Percentiles rank a stretch among this genome's conserved stretches.
These are phyloP conservation scores for Globisporangium polare DNA, from an alignment of 352 stramenopile species.

Conservation along the genomic window DNA sequence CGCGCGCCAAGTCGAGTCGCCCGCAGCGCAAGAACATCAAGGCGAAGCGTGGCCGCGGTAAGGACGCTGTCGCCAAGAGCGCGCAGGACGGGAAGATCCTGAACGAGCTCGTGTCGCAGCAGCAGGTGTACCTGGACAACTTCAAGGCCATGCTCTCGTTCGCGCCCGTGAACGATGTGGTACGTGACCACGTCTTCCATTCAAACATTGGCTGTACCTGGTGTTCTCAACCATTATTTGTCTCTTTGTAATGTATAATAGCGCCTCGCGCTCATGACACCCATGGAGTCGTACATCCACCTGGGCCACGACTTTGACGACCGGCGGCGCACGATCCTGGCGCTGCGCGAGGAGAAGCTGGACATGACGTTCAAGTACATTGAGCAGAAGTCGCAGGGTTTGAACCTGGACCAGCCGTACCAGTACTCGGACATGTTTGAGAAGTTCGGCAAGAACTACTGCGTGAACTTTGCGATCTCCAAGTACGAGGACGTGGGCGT, in stretches of 20 bases:
- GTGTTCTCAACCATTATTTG: background rate
- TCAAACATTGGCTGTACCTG: background rate
- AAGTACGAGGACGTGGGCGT: conserved; percentile 68
- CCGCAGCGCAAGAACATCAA: conserved; percentile 43
- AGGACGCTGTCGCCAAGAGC: conserved; percentile 37
- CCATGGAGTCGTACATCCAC: conserved; percentile 75
- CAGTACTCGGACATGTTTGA: conserved; percentile 79
- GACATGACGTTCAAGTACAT: conserved; percentile 81
- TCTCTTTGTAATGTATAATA: conserved; percentile 10
- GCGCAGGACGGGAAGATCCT: conserved; percentile 48
- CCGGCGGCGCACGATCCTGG: conserved; percentile 50
- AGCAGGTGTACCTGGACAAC: conserved; percentile 73
- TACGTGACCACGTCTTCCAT: conserved; percentile 11
- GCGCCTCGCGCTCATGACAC: conserved; percentile 76
- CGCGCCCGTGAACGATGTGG: conserved; percentile 68
- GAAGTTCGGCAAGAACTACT: conserved; percentile 81
- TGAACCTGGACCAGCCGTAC: conserved; percentile 59
- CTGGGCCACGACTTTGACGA: conserved; percentile 59
- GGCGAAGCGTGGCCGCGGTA: conserved; percentile 32
- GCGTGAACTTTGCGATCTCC: conserved; percentile 67
- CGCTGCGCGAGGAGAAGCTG: conserved; percentile 68
- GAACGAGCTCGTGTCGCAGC: conserved; percentile 55
- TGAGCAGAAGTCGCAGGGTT: conserved; percentile 55
- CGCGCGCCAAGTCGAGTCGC: conserved; percentile 38
- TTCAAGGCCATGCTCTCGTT: conserved; percentile 77